Percentiles rank a stretch among this genome's conserved stretches.
These are phyloP conservation scores for Haematococcus lacustris DNA, from an alignment of 139 green algal species.

Conservation along the genomic window DNA sequence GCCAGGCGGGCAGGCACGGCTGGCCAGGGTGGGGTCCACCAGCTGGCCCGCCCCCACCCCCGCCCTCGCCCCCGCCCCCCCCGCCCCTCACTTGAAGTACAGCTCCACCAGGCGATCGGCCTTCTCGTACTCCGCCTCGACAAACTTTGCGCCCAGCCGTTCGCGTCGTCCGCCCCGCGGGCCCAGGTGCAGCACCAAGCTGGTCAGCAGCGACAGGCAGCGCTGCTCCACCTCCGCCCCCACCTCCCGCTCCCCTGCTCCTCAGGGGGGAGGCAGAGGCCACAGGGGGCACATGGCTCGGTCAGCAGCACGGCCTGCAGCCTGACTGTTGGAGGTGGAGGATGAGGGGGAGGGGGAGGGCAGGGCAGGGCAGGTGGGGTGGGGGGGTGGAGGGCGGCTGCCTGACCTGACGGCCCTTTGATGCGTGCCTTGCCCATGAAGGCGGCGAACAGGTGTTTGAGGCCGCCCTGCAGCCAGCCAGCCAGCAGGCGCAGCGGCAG, in stretches of 20 bases:
- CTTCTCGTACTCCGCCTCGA: constrained; percentile 96
- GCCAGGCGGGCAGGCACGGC: neutral
- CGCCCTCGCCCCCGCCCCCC: neutral
- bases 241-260: constrained; percentile 39
- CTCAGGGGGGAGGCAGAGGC: neutral
- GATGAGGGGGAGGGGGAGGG: no score
- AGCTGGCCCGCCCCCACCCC: neutral
- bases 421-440: constrained; percentile 92
- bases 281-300: no score
- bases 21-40: neutral
- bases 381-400: no score
- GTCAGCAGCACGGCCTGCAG: no score
- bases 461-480: constrained; percentile 45
- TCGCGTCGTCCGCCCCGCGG: constrained; percentile 36
- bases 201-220: constrained; percentile 72
- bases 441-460: constrained; percentile 81
- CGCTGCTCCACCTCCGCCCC: constrained; percentile 82
- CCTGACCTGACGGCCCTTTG: constrained; percentile 30
- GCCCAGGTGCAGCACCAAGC: constrained; percentile 34
- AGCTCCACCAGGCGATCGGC: constrained; percentile 91
- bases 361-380: no score
- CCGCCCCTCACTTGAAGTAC: constrained; percentile 44
- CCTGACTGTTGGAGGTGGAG: no score
- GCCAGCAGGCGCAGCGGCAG: neutral
- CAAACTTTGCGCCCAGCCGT: constrained; percentile 89